Evolutionary conservation across 192 early-diverging fungal species (phyloP).

Genomic region (Gryganskiella cystojenkinii): DNA sequence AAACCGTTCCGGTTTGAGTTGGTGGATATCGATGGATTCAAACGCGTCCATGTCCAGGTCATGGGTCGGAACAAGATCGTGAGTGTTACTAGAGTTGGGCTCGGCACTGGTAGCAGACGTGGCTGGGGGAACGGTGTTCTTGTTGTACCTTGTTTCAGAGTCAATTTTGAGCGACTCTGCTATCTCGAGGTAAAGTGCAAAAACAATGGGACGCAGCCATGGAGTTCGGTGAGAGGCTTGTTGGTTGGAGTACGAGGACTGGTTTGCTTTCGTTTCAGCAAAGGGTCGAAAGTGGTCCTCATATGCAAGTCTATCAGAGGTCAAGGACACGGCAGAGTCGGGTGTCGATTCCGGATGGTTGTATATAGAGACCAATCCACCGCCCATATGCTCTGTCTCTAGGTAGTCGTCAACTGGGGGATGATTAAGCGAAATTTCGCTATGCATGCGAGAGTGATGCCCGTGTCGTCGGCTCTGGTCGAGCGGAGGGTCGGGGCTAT

Average conservation of each 20-base stretch:
- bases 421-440: not conserved
- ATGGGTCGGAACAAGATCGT: slow-evolving; percentile 12
- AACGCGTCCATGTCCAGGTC: slow-evolving; percentile 13
- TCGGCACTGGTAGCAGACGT: too few species aligned
- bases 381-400: not conserved
- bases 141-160: too few species aligned
- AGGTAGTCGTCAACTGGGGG: not conserved
- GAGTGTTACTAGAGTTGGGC: not conserved
- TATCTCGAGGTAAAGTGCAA: slow-evolving; percentile 13
- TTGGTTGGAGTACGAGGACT: too few species aligned
- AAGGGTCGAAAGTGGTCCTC: not conserved
- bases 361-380: slow-evolving; percentile 3
- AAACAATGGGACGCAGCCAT: slow-evolving; percentile 17
- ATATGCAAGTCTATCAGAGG: not conserved
- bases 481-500: too few species aligned
- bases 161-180: too few species aligned
- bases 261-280: too few species aligned
- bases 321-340: slow-evolving; percentile 10
- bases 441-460: too few species aligned
- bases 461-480: too few species aligned
- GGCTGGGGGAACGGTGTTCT: too few species aligned
- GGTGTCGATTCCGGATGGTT: slow-evolving; percentile 9
- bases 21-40: slow-evolving; percentile 17
- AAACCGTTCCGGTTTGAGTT: slow-evolving; percentile 25
- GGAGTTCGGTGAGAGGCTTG: not conserved